Conservation (phyloP, 345 rosid species). For the Atalantia buxifolia region DNA sequence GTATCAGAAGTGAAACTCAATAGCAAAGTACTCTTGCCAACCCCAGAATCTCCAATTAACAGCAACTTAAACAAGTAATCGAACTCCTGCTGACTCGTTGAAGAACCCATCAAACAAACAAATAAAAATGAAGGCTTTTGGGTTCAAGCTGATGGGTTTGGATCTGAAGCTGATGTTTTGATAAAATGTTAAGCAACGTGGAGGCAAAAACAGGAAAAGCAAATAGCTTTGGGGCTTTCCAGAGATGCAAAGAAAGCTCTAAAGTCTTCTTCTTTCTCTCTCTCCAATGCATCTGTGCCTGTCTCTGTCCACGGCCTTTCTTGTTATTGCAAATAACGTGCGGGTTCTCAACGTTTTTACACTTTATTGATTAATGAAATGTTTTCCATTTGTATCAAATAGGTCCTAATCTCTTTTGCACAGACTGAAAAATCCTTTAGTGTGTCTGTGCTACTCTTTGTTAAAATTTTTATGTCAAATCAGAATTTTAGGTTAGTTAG, state of each 20-base stretch:
- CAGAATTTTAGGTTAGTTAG: too few species aligned
- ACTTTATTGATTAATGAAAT: neutral
- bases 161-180: neutral
- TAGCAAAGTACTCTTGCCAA: conserved; percentile 75
- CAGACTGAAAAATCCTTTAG: rapidly evolving
- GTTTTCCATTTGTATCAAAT: neutral
- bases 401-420: neutral
- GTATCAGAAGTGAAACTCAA: conserved; percentile 72
- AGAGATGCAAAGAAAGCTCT: conserved; percentile 24
- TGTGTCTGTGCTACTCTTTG: neutral
- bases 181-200: neutral
- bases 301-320: neutral
- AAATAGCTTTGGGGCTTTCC: neutral
- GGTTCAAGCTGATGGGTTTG: neutral
- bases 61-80: conserved; percentile 74
- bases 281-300: conserved; percentile 6
- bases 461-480: neutral
- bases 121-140: neutral
- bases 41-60: conserved; percentile 81
- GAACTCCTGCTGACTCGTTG: conserved; percentile 61
- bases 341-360: neutral
- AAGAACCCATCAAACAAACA: conserved; percentile 41
- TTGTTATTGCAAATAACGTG: neutral
- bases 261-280: conserved; percentile 16
- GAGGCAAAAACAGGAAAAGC: conserved; percentile 7